Conservation (phyloP, 1,284 basidiomycete species). For the Filobasidium uniguttulatum region DNA sequence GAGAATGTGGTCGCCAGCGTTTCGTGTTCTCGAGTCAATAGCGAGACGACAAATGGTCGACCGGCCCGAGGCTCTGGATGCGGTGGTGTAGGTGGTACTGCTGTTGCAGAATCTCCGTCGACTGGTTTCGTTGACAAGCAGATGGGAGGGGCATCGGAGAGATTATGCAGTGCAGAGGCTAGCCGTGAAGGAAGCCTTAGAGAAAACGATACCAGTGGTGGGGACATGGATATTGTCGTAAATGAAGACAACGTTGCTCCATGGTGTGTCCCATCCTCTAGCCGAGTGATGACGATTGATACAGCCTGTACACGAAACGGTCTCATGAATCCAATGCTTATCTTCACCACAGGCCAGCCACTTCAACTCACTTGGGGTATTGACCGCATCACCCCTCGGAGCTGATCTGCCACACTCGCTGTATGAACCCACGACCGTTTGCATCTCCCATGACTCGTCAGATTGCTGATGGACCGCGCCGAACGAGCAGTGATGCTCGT, state of each 20-base stretch:
- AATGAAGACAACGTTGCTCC: conserved; percentile 87
- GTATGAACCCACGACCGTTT: too few species aligned
- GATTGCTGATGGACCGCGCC: too few species aligned
- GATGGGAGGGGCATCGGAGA: neutral
- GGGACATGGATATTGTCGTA: conserved; percentile 76
- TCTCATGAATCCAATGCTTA: neutral
- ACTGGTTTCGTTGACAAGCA: neutral
- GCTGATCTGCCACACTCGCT: too few species aligned
- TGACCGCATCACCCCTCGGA: conserved; percentile 35
- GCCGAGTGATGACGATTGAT: conserved; percentile 28
- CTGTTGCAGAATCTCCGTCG: neutral
- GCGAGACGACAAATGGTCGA: conserved; percentile 6
- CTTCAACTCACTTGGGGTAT: conserved; percentile 32
- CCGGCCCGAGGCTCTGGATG: neutral
- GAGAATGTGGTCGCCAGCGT: conserved; percentile 10
- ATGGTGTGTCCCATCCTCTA: conserved; percentile 40
- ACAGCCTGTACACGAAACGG: conserved; percentile 24
- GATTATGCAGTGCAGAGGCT: conserved; percentile 45
- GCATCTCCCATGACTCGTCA: too few species aligned
- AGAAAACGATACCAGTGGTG: conserved; percentile 75
- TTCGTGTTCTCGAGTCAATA: conserved; percentile 5
- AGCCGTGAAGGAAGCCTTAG: conserved; percentile 77
- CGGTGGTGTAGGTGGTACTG: neutral
- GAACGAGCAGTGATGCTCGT: too few species aligned
- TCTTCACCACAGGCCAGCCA: neutral